These are phyloP conservation scores for Andrographis paniculata DNA, from an alignment of 305 asterid species.

Conservation along the genomic window DNA sequence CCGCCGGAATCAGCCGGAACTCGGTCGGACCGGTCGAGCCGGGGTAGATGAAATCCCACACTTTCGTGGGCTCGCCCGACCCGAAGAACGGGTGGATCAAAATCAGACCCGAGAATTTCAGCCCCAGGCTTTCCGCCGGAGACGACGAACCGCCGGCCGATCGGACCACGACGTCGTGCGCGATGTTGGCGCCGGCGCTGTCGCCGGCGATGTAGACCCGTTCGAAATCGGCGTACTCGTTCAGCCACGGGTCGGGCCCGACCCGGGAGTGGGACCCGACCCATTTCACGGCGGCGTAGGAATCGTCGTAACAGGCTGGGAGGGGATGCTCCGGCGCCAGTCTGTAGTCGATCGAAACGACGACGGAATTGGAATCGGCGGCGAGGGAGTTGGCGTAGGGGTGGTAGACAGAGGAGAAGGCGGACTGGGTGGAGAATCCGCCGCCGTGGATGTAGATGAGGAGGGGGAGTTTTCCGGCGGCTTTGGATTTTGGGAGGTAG, in stretches of 20 bases:
- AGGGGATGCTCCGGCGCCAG: slow-evolving; percentile 68
- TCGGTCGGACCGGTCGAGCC: slow-evolving; percentile 30
- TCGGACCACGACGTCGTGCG: slow-evolving; percentile 39
- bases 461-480: slow-evolving; percentile 27
- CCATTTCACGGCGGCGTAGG: slow-evolving; percentile 52
- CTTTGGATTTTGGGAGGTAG: slow-evolving; percentile 39
- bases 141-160: too few relatives aligned
- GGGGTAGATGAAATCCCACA: slow-evolving; percentile 40
- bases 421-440: slow-evolving; percentile 45
- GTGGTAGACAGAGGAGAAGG: slow-evolving; percentile 47
- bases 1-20: slow-evolving; percentile 43
- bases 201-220: slow-evolving; percentile 58
- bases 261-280: slow-evolving; percentile 24
- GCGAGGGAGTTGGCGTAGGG: slow-evolving; percentile 32
- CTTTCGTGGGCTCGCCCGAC: slow-evolving; percentile 16
- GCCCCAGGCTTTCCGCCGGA: background rate
- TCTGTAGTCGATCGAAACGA: slow-evolving; percentile 57
- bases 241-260: slow-evolving; percentile 55
- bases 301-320: slow-evolving; percentile 65
- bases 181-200: slow-evolving; percentile 72
- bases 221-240: slow-evolving; percentile 32
- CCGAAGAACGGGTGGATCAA: slow-evolving; percentile 64
- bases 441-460: slow-evolving; percentile 66
- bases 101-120: slow-evolving; percentile 34
- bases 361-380: slow-evolving; percentile 32